A percentile compares a stretch with the other conserved stretches of the same genome.
Evolutionary conservation across 1,139 yeast species (phyloP).

Genomic region (Saccharomycopsis phalli): DNA sequence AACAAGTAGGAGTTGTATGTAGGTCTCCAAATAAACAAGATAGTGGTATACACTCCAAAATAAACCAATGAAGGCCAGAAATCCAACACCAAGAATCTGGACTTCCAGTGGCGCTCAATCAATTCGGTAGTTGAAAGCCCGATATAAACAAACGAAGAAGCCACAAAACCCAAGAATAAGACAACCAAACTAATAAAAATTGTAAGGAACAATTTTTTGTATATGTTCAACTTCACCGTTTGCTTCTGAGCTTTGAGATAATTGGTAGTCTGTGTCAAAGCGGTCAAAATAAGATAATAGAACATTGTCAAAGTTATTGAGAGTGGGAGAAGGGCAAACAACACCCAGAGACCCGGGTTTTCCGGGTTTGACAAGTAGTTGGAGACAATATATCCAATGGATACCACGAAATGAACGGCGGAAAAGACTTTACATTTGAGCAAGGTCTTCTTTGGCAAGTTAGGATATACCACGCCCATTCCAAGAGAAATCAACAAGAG

Average conservation of each 20-base stretch:
- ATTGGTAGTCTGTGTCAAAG: conserved; percentile 67
- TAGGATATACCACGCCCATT: conserved; percentile 86
- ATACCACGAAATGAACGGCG: conserved; percentile 58
- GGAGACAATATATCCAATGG: conserved; percentile 59
- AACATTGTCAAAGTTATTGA: conserved; percentile 62
- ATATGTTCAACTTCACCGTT: conserved; percentile 81
- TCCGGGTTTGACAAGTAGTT: conserved; percentile 52
- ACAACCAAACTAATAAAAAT: conserved; percentile 58
- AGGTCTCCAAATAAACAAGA: conserved; percentile 95
- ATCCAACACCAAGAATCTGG: conserved; percentile 78
- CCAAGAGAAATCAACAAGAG: conserved; percentile 82
- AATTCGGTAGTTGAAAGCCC: conserved; percentile 69
- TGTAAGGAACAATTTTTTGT: conserved; percentile 66
- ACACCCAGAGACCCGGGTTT: conserved; percentile 29
- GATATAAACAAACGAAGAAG: conserved; percentile 63
- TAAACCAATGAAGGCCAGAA: conserved; percentile 94
- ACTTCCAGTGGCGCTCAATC: conserved; percentile 86
- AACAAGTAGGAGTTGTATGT: conserved; percentile 91
- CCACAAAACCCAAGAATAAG: conserved; percentile 54
- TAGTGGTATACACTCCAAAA: conserved; percentile 70
- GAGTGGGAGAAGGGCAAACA: conserved; percentile 56
- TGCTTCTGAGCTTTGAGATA: conserved; percentile 79
- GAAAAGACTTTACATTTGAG: conserved; percentile 73
- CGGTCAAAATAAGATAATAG: conserved; percentile 65
- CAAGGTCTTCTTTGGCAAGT: conserved; percentile 71